phyloP scores from a whole-genome alignment of 345 rosid species.

The Euphorbia peplus region DNA sequence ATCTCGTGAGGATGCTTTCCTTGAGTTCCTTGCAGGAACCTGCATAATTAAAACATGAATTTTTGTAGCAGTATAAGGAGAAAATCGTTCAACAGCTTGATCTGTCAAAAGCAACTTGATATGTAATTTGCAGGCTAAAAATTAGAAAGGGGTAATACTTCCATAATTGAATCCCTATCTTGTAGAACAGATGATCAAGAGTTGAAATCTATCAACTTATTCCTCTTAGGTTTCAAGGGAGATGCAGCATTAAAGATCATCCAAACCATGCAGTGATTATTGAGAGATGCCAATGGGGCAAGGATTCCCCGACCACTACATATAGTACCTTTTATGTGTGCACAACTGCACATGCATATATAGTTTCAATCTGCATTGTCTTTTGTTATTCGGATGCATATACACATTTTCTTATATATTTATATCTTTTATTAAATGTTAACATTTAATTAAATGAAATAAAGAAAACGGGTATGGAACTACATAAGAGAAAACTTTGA shows the following conservation, averaged over 20 bases:
- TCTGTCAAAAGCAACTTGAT: not conserved
- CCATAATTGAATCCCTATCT: not conserved
- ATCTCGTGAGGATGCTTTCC: conserved; percentile 42
- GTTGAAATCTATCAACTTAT: not conserved
- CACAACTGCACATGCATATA: not conserved
- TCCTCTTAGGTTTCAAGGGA: not conserved
- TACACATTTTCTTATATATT: too few species aligned
- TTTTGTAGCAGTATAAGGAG: not conserved
- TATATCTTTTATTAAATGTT: not conserved
- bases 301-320: not conserved
- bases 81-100: not conserved
- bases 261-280: not conserved
- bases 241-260: not conserved
- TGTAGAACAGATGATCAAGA: not conserved
- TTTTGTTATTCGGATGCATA: not conserved
- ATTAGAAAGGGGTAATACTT: not conserved
- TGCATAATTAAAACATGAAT: conserved; percentile 21
- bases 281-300: not conserved
- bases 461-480: not conserved
- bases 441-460: too few species aligned
- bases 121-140: not conserved
- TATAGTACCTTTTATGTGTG: not conserved
- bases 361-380: too few species aligned
- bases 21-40: conserved; percentile 45
- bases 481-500: not conserved